phyloP scores from a whole-genome alignment of 2,329 filamentous ascomycete species.

The Zalaria obscura region DNA sequence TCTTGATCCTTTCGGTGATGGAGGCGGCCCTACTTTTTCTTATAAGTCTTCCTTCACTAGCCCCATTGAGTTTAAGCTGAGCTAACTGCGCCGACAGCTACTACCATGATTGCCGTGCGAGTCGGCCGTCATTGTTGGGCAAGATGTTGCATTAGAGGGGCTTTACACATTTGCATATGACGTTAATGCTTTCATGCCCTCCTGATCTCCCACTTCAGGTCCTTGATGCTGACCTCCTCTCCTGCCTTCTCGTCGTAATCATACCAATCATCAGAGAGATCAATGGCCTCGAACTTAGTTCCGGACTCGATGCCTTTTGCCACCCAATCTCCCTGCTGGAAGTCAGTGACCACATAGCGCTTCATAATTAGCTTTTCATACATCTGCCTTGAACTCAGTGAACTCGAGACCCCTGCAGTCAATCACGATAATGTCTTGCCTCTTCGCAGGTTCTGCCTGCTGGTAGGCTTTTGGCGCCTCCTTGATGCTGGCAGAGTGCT shows the following conservation, averaged over 20 bases:
- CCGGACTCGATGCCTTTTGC: slow-evolving; percentile 67
- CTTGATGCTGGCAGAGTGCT: slow-evolving; percentile 76
- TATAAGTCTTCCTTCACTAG: slow-evolving; percentile 21
- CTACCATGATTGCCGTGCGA: too few relatives aligned
- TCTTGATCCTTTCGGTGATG: slow-evolving; percentile 8
- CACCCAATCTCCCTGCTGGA: slow-evolving; percentile 67
- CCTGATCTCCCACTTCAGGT: slow-evolving; percentile 73
- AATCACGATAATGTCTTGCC: slow-evolving; percentile 71
- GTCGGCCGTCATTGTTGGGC: too few relatives aligned
- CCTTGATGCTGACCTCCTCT: slow-evolving; percentile 28
- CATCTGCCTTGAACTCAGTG: slow-evolving; percentile 77
- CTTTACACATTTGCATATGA: too few relatives aligned
- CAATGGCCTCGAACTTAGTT: slow-evolving; percentile 70
- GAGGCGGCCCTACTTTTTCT: slow-evolving; percentile 20
- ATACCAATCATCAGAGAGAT: slow-evolving; percentile 87
- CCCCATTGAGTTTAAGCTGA: background rate
- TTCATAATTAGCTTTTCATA: slow-evolving; percentile 24
- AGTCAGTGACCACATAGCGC: slow-evolving; percentile 2
- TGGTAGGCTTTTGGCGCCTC: slow-evolving; percentile 60
- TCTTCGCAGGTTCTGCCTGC: slow-evolving; percentile 51
- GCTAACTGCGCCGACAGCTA: slow-evolving; percentile 12
- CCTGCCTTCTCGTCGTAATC: slow-evolving; percentile 45
- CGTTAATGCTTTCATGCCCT: slow-evolving; percentile 38
- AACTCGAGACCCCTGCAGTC: slow-evolving; percentile 94
- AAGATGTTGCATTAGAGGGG: too few relatives aligned